Base-by-base conservation (phyloP, 306 rosid genomes). In the Gleditsia sinensis region DNA sequence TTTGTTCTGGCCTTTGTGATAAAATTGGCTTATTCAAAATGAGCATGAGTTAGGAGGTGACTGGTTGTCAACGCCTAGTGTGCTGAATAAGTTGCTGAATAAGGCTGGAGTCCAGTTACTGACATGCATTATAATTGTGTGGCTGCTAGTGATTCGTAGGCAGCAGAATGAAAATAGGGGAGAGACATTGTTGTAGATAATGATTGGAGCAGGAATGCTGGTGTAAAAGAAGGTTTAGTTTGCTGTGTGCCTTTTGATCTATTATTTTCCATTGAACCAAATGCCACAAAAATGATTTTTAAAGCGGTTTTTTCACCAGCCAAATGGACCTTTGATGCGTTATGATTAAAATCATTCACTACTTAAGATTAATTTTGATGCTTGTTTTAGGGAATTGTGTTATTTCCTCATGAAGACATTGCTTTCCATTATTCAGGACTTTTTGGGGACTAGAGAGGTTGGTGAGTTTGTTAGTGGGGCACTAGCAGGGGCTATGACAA, bases 401-500 rank as follows among this genome's bases (percentile, higher is more conserved):
- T 24, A 58, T 54, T 27, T 0, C 3, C 54, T 63, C 46, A 49
- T 24, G 10, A 69, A 33, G 28, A 16, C 40, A 21, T 30, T 69
- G 67, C 37, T 64, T 75, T 74, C 64, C 55, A 27, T 79, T 45
- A 13, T 80, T 75, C 89, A 94, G 98, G 91, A 82, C 16, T 72
- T 89, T 53, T 59, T 87, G 1, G 83, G 72, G 80, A 88, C 84
- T 23, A 84, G 96, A 80, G 98, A 91, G 86, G 96, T 79, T 70
- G 86, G 88, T 2, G 98, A 94, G 86, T 94, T 94, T 82, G 75
- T 88, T 28, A 94, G 98, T 56, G 97, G 93, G 28, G 97, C 97
- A 33, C 78, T 94, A 48, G 96, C 98, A 56, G 98, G 97, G 76
- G 97, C 97, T 19, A 94, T 94, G 98, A 91, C 98, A 10, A 94